Evolutionary conservation across 257 asterid species (phyloP), one percentile per base, ranked within the genome.

Genomic region (Solanum sejunctum): DNA sequence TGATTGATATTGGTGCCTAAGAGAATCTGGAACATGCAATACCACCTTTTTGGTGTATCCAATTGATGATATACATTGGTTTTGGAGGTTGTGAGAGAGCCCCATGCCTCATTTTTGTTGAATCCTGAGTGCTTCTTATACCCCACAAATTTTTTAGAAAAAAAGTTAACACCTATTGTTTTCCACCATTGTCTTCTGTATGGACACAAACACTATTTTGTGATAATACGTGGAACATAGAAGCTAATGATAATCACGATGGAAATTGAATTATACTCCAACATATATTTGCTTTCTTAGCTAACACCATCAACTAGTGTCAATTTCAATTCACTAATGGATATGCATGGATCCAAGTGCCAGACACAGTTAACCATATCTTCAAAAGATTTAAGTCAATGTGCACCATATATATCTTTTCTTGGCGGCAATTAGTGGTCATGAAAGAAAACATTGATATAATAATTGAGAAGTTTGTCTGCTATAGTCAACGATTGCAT

Each of bases 1-100:
- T 72, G 69, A n/a, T 60, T 17, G 69, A 58, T 82, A 18, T 63
- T 61, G 84, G 58, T 82, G 84, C 56, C 51, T 85, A 69, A 85
- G 58, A 84, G 89, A 88, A 88, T 84, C 72, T 88, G 81, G 88
- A 88, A 88, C 90, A 88, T 91, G 93, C 90, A 88, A 85, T 66
- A 88, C 86, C 88, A 86, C 47, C 41, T 47, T 88, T 71, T 84
- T 47, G 81, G 86, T 69, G 84, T 82, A 61, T 43, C 58, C 45
- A 58, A 63, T 36, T 8, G 84, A 58, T 58, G 84, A 58, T 81
- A 81, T 81, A 66, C 84, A 61, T 82, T 81, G 87, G 84, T 81
- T 28, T 43, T 77, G 86, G 88, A 82, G 56, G 54, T 58, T 84
- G 90, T 89, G 93, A 91, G 85, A 56, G 84, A n/a, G 18, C 26